Conservation (phyloP, 2,329 filamentous ascomycete genomes). For the Diaporthe citrichinensis region DNA sequence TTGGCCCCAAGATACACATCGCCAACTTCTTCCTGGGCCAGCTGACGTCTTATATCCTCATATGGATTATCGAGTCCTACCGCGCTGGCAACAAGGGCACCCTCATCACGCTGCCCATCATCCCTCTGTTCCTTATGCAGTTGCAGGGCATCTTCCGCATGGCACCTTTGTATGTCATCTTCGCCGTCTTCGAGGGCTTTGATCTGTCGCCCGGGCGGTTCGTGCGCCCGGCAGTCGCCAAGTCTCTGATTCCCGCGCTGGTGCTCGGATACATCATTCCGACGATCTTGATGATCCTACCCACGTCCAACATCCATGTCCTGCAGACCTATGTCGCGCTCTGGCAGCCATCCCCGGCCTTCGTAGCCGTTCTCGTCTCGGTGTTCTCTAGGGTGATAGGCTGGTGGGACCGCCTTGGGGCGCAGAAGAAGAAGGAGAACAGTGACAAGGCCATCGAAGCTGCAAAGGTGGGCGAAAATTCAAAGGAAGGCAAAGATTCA, state of each 20-base stretch:
- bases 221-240: background rate
- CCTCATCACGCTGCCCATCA: conserved; percentile 10
- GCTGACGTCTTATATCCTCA: conserved; percentile 1
- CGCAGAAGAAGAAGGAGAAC: background rate
- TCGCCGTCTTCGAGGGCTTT: conserved; percentile 3
- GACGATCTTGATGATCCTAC: conserved; percentile 1
- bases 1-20: background rate
- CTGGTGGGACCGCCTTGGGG: conserved; percentile 12
- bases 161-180: conserved; percentile 1
- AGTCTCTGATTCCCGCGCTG: conserved; percentile 7
- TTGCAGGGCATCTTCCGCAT: background rate
- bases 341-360: background rate
- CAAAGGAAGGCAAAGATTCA: background rate
- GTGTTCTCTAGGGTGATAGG: background rate
- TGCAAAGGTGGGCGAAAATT: background rate
- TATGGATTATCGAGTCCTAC: conserved; percentile 21
- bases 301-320: background rate
- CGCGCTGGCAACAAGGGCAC: conserved; percentile 6
- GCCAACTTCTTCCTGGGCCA: conserved; percentile 15
- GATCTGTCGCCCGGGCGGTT: background rate
- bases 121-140: background rate
- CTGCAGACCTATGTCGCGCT: background rate
- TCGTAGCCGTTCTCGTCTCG: conserved; percentile 4
- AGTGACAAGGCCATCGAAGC: background rate
- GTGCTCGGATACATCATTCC: conserved; percentile 16